Evolutionary conservation across 2,329 filamentous ascomycete genomes (phyloP).

Genomic region (Botrytis pseudocinerea): DNA sequence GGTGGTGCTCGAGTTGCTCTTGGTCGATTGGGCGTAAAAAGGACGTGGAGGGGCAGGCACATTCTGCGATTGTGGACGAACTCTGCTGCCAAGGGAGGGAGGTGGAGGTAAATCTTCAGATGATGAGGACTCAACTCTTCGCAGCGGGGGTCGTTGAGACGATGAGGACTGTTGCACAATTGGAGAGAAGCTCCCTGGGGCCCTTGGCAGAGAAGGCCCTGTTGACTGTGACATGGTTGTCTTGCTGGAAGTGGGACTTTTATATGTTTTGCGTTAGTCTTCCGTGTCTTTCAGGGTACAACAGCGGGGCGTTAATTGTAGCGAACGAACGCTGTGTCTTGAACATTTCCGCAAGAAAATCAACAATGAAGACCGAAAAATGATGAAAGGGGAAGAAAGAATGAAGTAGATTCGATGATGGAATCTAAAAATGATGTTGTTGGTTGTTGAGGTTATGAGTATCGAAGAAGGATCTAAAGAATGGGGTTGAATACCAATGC

Average conservation of each 20-base stretch:
- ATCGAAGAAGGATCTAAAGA: not conserved
- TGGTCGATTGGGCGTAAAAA: slow-evolving; percentile 51
- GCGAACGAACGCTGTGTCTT: slow-evolving; percentile 16
- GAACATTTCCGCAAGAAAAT: slow-evolving; percentile 14
- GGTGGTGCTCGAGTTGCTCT: slow-evolving; percentile 50
- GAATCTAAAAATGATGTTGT: not conserved
- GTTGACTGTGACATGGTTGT: slow-evolving; percentile 34
- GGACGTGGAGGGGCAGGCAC: slow-evolving; percentile 45
- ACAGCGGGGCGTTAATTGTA: slow-evolving; percentile 23
- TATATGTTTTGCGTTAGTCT: slow-evolving; percentile 23
- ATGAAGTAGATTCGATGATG: not conserved
- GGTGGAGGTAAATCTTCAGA: slow-evolving; percentile 45
- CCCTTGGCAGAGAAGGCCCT: slow-evolving; percentile 33
- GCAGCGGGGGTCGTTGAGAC: slow-evolving; percentile 44
- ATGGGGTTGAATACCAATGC: slow-evolving; percentile 6
- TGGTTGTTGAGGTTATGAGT: not conserved
- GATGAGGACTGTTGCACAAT: slow-evolving; percentile 37
- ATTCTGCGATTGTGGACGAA: slow-evolving; percentile 50
- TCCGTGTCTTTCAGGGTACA: slow-evolving; percentile 21
- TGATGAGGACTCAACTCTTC: slow-evolving; percentile 49
- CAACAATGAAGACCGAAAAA: slow-evolving; percentile 1
- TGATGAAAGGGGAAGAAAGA: not conserved
- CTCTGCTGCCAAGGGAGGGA: slow-evolving; percentile 40
- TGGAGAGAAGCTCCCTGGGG: slow-evolving; percentile 41
- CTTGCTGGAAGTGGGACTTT: slow-evolving; percentile 21